Percentiles rank a stretch among this genome's conserved stretches.
These are phyloP conservation scores for Heliamphora pulchella DNA, from an alignment of 179 eudicot genomes.

Conservation along the genomic window DNA sequence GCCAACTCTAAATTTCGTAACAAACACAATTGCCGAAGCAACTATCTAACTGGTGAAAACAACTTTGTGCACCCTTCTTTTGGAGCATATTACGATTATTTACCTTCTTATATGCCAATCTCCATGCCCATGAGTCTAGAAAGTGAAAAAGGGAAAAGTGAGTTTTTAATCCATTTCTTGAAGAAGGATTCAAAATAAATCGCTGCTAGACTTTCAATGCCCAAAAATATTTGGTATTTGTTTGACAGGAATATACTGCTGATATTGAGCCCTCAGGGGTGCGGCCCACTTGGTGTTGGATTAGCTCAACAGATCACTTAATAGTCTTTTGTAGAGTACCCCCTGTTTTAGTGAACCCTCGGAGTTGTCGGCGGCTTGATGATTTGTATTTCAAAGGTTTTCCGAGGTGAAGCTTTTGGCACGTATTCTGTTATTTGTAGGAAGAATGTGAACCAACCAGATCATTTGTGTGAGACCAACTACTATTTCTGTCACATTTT, in stretches of 20 bases:
- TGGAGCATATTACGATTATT: neutral
- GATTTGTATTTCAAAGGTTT: no score
- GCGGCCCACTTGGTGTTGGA: no score
- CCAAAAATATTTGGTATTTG: neutral
- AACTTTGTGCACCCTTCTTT: neutral
- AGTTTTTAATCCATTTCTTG: neutral
- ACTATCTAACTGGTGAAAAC: neutral
- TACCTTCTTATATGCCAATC: neutral
- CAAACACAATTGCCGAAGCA: neutral
- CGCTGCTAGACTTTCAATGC: neutral
- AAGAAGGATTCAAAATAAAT: neutral
- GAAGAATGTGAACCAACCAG: neutral
- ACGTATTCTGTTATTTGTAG: no score
- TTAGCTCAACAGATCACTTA: no score
- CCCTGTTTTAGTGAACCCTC: no score
- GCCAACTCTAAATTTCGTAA: neutral
- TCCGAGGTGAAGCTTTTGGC: no score
- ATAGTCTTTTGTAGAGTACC: no score
- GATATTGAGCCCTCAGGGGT: no score
- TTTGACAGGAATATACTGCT: neutral
- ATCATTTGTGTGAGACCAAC: neutral
- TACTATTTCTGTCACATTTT: neutral
- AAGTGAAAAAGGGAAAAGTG: neutral
- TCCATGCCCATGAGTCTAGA: neutral
- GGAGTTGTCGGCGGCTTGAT: no score